Evolutionary conservation across 1,284 basidiomycete genomes (phyloP).

Genomic region (Porogramme epimiltina): DNA sequence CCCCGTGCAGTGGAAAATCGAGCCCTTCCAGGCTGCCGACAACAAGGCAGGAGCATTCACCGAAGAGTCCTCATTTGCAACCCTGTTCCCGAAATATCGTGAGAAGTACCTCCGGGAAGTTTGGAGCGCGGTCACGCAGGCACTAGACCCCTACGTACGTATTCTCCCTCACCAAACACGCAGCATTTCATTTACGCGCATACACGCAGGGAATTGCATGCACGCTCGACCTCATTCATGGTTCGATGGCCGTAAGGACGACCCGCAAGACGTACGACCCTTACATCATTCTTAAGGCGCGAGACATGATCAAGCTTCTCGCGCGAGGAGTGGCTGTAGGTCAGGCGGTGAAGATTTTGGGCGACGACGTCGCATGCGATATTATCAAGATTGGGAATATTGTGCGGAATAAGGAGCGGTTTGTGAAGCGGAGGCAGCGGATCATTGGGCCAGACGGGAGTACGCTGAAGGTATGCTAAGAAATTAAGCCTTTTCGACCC

Average conservation of each 20-base stretch:
- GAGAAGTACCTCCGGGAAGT: constrained; percentile 96
- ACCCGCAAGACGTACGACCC: constrained; percentile 98
- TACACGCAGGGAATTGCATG: constrained; percentile 78
- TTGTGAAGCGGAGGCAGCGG: constrained; percentile 94
- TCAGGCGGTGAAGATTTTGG: constrained; percentile 90
- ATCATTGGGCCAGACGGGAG: constrained; percentile 97
- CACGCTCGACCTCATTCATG: constrained; percentile 93
- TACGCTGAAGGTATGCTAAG: constrained; percentile 80
- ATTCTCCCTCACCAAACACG: no score
- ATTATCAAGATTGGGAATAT: constrained; percentile 98
- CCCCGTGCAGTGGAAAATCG: constrained; percentile 80
- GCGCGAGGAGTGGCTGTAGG: constrained; percentile 86
- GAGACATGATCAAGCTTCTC: constrained; percentile 95
- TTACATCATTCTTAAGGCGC: constrained; percentile 93
- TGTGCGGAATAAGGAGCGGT: constrained; percentile 95
- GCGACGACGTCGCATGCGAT: constrained; percentile 92
- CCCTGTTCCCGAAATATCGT: constrained; percentile 97
- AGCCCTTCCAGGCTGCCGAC: constrained; percentile 74
- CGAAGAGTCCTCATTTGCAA: constrained; percentile 97
- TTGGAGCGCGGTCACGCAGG: constrained; percentile 91
- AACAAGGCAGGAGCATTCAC: constrained; percentile 85
- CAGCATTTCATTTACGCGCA: no score
- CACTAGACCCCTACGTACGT: constrained; percentile 78
- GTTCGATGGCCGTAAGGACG: constrained; percentile 96
- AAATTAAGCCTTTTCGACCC: not conserved